A percentile compares a stretch with the other conserved stretches of the same genome.
phyloP scores from a whole-genome alignment of 2,329 filamentous ascomycete genomes.

The Neonectria punicea region DNA sequence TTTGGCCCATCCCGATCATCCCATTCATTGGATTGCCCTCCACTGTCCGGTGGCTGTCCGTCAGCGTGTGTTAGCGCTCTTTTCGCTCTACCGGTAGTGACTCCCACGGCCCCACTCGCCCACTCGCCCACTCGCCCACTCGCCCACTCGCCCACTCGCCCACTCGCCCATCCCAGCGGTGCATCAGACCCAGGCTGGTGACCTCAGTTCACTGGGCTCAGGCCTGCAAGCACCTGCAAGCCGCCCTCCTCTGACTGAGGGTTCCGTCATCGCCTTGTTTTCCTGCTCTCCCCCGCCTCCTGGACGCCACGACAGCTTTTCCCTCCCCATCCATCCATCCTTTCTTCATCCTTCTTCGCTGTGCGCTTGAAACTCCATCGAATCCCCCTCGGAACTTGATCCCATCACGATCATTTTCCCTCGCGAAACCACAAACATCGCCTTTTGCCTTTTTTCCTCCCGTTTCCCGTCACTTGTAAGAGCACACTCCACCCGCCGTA shows the following conservation, averaged over 20 bases:
- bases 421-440: slow-evolving; percentile 20
- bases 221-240: no score
- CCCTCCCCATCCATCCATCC: slow-evolving; percentile 4
- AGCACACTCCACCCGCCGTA: background rate
- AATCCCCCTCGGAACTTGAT: background rate
- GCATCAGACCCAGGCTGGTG: slow-evolving; percentile 24
- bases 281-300: slow-evolving; percentile 7
- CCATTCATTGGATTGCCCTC: background rate
- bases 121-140: slow-evolving; percentile 10
- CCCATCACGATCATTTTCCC: slow-evolving; percentile 3
- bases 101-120: slow-evolving; percentile 15
- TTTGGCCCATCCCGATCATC: background rate
- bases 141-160: slow-evolving; percentile 8
- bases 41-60: slow-evolving; percentile 1
- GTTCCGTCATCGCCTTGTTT: slow-evolving; percentile 41
- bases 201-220: slow-evolving; percentile 6
- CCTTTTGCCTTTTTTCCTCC: background rate
- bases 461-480: background rate
- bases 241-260: no score
- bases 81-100: slow-evolving; percentile 2
- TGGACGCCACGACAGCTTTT: slow-evolving; percentile 16
- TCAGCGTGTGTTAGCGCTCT: slow-evolving; percentile 17
- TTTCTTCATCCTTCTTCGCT: background rate
- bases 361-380: slow-evolving; percentile 17
- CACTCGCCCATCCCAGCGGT: slow-evolving; percentile 5